Conservation (phyloP, 139 green algal species). For the Micromonas pusilla region DNA sequence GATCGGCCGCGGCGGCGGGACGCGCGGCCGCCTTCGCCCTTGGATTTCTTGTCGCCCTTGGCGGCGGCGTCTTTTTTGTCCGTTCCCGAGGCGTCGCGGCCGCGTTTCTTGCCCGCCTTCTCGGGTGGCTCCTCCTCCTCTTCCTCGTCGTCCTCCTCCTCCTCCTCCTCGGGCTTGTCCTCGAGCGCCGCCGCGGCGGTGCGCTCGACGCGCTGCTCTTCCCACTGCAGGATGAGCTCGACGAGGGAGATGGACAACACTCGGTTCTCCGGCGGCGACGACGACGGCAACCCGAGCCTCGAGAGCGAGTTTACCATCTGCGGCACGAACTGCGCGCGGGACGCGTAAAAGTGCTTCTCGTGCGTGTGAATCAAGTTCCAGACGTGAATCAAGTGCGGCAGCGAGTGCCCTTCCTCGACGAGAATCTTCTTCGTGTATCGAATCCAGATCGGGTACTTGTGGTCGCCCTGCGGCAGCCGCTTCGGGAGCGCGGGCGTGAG, state of each 20-base stretch:
- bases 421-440: slow-evolving; percentile 73
- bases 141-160: slow-evolving; percentile 7
- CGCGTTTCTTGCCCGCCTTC: neutral
- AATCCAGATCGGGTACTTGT: slow-evolving; percentile 65
- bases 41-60: neutral
- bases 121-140: slow-evolving; percentile 7
- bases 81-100: neutral
- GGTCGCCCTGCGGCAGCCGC: slow-evolving; percentile 38
- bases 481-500: slow-evolving; percentile 69
- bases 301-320: slow-evolving; percentile 83
- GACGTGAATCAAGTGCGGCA: slow-evolving; percentile 72
- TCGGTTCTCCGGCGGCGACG: slow-evolving; percentile 65
- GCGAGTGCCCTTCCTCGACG: slow-evolving; percentile 66
- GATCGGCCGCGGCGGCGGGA: too few species aligned
- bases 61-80: neutral
- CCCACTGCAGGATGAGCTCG: slow-evolving; percentile 79
- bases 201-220: slow-evolving; percentile 40
- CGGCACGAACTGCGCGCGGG: slow-evolving; percentile 68
- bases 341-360: slow-evolving; percentile 72
- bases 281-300: slow-evolving; percentile 56
- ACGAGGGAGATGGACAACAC: slow-evolving; percentile 83
- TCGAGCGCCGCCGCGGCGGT: neutral
- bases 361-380: slow-evolving; percentile 88
- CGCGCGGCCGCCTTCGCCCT: too few species aligned
- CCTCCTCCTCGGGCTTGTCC: neutral